Percentiles rank a stretch among this genome's conserved stretches.
These are phyloP conservation scores for Cerrena zonata DNA, from an alignment of 1,284 basidiomycete species.

Conservation along the genomic window DNA sequence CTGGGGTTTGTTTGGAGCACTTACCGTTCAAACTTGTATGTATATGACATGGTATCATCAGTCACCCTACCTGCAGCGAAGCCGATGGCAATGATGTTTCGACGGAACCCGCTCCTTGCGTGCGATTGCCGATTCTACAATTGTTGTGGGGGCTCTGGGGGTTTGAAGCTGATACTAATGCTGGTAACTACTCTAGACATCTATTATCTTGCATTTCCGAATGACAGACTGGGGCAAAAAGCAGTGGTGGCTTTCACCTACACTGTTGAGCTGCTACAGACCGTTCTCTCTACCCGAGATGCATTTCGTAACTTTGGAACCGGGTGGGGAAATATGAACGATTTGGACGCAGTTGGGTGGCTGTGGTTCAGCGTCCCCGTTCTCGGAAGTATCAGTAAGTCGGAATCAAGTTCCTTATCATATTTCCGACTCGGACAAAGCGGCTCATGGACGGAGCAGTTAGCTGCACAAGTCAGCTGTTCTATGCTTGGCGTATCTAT, in stretches of 20 bases:
- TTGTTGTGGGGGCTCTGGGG: no score
- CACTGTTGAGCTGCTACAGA: slow-evolving; percentile 1
- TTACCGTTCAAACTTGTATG: slow-evolving; percentile 4
- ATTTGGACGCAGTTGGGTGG: slow-evolving; percentile 17
- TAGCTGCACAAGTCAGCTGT: slow-evolving; percentile 22
- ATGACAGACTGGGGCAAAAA: background rate
- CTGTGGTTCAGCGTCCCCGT: slow-evolving; percentile 25
- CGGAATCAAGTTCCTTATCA: background rate
- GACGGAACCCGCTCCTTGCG: no score
- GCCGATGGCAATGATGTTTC: no score
- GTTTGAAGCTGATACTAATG: background rate
- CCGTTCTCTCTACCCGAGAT: slow-evolving; percentile 1
- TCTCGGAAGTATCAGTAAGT: slow-evolving; percentile 21
- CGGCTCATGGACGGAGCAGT: no score
- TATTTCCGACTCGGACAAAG: no score
- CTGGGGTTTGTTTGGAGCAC: slow-evolving; percentile 5
- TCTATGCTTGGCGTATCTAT: slow-evolving; percentile 23
- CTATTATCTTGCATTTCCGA: slow-evolving; percentile 5
- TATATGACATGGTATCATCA: no score
- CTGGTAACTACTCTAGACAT: background rate
- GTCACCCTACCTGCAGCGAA: no score
- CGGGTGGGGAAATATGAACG: slow-evolving; percentile 21
- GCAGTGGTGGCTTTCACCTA: background rate
- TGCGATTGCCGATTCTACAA: no score
- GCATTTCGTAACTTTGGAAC: slow-evolving; percentile 21